Evolutionary conservation across 1,139 yeast genomes (phyloP).

Genomic region (Pichia sp.): DNA sequence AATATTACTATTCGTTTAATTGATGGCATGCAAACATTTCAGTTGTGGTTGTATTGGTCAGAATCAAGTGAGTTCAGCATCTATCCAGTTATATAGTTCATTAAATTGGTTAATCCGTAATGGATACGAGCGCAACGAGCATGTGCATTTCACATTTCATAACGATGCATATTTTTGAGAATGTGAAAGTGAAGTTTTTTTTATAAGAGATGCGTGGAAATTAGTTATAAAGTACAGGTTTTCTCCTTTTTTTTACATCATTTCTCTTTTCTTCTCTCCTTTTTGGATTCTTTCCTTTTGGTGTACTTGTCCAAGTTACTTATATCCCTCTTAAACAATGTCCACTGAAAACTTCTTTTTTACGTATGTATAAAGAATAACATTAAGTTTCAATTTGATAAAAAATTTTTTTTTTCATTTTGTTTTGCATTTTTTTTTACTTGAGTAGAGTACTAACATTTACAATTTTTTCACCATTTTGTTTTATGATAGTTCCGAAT

Average conservation of each 20-base stretch:
- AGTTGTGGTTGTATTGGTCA: too few species aligned
- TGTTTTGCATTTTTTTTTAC: background rate
- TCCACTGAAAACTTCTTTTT: constrained; percentile 28
- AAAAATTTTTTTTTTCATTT: background rate
- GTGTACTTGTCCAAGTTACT: background rate
- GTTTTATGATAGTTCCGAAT: constrained; percentile 75
- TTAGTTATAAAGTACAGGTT: background rate
- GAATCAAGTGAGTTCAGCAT: too few species aligned
- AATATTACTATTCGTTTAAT: too few species aligned
- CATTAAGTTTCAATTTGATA: background rate
- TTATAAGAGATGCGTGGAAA: background rate
- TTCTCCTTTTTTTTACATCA: background rate
- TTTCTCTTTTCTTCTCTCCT: background rate
- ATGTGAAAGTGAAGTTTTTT: background rate
- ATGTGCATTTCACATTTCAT: background rate
- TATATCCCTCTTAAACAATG: constrained; percentile 13
- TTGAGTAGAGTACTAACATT: background rate
- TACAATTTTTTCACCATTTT: background rate
- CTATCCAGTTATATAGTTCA: too few species aligned
- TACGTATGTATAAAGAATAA: constrained; percentile 20
- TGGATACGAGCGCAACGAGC: background rate
- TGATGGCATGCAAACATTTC: too few species aligned
- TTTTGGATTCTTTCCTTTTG: background rate
- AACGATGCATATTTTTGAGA: background rate
- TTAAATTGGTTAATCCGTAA: background rate